Base-by-base conservation (phyloP, 768 basidiomycete genomes). In the Coprinellus aureogranulatus region DNA sequence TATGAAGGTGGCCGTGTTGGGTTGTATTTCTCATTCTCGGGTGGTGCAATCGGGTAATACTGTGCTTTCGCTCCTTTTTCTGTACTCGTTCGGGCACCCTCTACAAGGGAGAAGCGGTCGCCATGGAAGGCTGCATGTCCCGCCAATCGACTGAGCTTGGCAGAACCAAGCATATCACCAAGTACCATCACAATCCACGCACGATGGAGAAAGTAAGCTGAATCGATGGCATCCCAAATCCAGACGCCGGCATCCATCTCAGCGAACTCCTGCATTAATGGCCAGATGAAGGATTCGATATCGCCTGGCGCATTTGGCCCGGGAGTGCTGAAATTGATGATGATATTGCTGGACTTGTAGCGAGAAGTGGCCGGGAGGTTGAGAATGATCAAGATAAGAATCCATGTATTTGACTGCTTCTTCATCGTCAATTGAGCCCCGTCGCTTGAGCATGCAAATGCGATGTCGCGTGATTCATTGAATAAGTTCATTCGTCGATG, bases 131-230 rank as follows among this genome's bases (percentile, higher is more conserved):
- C 71, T n/a, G 60, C 44, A 47, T 68, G 67, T 1, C 70, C 69
- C 23, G 63, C 59, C 64, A 69, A 67, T 10, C 69, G 67, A 67
- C 64, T 70, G 16, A 69, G 41, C 52, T 75, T 75, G 10, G 68
- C 67, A 20, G 69, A 71, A 2, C 69, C 70, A 20, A 70, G 58
- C 70, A 70, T 71, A 61, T 72, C 73, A 12, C 71, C 73, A 16
- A 64, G 51, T 5, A 47, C 60, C 57, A 68, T 61, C 22, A 57
- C 61, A 34, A 67, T 54, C 58, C 59, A 58, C 4, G 60, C 61
- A 12, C 61, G 57, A 20, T 58, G 23, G 5, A 71, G 39, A 58
- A 70, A 67, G 53, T 68, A 67, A 1, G 61, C 45, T 16, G 62
- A 63, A 8, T 65, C 54, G 10, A 72, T 1, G 9, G 70, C 67